phyloP scores from a whole-genome alignment of 2,329 filamentous ascomycete species.

The Curvularia verruculosa region DNA sequence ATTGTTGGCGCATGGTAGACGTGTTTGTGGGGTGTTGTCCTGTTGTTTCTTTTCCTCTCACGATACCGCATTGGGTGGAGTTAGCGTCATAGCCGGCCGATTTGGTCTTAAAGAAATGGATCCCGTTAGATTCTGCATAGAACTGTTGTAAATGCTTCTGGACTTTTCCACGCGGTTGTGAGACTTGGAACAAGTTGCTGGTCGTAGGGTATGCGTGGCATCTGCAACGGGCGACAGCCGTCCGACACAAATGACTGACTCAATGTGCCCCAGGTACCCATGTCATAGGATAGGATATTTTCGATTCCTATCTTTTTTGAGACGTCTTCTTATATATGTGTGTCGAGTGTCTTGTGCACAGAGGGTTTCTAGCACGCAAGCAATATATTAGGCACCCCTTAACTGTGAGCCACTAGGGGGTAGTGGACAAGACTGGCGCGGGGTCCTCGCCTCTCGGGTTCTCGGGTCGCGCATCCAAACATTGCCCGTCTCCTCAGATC shows the following conservation, averaged over 20 bases:
- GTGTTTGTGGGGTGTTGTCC: slow-evolving; percentile 1
- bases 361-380: not conserved
- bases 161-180: not conserved
- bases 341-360: not conserved
- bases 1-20: slow-evolving; percentile 54
- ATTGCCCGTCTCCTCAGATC: slow-evolving; percentile 1
- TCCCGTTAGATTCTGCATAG: not conserved
- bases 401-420: slow-evolving; percentile 6
- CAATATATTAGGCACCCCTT: slow-evolving; percentile 10
- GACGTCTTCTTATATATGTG: not conserved
- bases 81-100: slow-evolving; percentile 7
- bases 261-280: not conserved
- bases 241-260: slow-evolving; percentile 10
- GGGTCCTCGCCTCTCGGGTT: slow-evolving; percentile 10
- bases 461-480: slow-evolving; percentile 6
- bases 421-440: slow-evolving; percentile 13
- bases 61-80: slow-evolving; percentile 32
- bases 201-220: not conserved
- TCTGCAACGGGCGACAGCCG: slow-evolving; percentile 2
- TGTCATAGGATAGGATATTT: not conserved
- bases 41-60: not conserved
- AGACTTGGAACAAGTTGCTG: not conserved
- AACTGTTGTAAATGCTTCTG: not conserved
- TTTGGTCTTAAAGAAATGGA: not conserved
- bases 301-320: not conserved